Conservation (phyloP, 2,329 filamentous ascomycete species). For the Colletotrichum sp. region DNA sequence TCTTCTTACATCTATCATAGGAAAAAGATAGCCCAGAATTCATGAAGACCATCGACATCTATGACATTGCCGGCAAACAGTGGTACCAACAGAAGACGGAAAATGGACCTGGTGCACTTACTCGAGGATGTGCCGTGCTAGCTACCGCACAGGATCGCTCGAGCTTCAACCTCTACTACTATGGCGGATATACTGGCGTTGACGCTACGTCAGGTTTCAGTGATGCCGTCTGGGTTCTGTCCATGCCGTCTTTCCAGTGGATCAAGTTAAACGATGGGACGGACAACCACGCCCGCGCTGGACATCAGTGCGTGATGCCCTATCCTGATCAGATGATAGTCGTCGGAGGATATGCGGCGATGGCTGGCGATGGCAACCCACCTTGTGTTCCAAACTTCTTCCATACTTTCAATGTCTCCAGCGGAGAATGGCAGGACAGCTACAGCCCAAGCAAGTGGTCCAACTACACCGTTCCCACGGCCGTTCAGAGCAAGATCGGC, state of each 20-base stretch:
- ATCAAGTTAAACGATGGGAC: constrained; percentile 55
- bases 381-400: constrained; percentile 58
- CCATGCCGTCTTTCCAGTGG: constrained; percentile 83
- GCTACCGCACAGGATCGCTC: constrained; percentile 73
- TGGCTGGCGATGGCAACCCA: constrained; percentile 24
- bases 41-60: constrained; percentile 75
- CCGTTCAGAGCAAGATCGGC: constrained; percentile 70
- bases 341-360: constrained; percentile 66
- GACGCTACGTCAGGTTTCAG: constrained; percentile 41
- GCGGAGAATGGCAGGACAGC: constrained; percentile 69
- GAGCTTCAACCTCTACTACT: constrained; percentile 85
- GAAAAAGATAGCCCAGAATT: constrained; percentile 72
- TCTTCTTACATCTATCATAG: constrained; percentile 38
- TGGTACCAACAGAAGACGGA: constrained; percentile 75
- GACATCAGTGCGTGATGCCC: constrained; percentile 76
- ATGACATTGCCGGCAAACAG: constrained; percentile 70
- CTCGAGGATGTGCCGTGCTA: constrained; percentile 76
- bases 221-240: constrained; percentile 82
- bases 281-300: constrained; percentile 63
- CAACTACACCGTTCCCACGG: constrained; percentile 72
- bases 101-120: constrained; percentile 58
- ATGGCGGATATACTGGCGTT: constrained; percentile 65
- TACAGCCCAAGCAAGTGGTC: constrained; percentile 70
- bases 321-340: constrained; percentile 84
- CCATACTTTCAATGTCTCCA: constrained; percentile 76